Percentiles rank a stretch among this genome's conserved stretches.
These are phyloP conservation scores for Hericium coralloides DNA, from an alignment of 768 basidiomycete species.

Conservation along the genomic window DNA sequence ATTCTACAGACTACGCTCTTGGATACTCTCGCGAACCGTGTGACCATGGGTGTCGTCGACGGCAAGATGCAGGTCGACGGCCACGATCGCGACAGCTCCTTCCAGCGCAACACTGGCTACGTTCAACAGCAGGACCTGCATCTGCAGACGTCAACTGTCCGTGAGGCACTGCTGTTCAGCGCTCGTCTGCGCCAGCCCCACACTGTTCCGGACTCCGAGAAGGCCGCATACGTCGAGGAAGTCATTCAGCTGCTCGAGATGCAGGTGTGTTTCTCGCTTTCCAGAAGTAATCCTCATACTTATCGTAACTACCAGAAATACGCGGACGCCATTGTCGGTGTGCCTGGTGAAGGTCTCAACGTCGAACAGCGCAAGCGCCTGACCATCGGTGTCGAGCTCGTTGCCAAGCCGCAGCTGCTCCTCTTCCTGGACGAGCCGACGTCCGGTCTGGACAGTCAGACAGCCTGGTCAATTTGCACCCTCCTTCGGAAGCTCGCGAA, in stretches of 20 bases:
- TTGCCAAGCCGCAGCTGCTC: background rate
- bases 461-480: slow-evolving; percentile 72
- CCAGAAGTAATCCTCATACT: background rate
- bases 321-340: background rate
- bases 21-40: slow-evolving; percentile 37
- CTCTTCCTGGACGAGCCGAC: slow-evolving; percentile 84
- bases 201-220: slow-evolving; percentile 58
- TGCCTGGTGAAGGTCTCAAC: background rate
- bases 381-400: background rate
- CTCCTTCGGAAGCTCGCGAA: slow-evolving; percentile 73
- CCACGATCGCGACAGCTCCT: slow-evolving; percentile 38
- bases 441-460: slow-evolving; percentile 76
- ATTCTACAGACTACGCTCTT: slow-evolving; percentile 35
- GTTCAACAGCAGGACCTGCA: slow-evolving; percentile 85
- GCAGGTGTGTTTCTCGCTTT: background rate
- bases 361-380: background rate
- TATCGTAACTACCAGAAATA: background rate
- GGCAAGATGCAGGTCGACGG: slow-evolving; percentile 40
- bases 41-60: slow-evolving; percentile 27
- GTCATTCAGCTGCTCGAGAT: background rate
- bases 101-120: slow-evolving; percentile 47
- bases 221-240: slow-evolving; percentile 47
- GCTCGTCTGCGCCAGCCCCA: slow-evolving; percentile 71
- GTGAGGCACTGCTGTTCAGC: slow-evolving; percentile 74
- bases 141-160: slow-evolving; percentile 66